Evolutionary conservation across 345 rosid genomes (phyloP).

Genomic region (Cochlearia excelsa): DNA sequence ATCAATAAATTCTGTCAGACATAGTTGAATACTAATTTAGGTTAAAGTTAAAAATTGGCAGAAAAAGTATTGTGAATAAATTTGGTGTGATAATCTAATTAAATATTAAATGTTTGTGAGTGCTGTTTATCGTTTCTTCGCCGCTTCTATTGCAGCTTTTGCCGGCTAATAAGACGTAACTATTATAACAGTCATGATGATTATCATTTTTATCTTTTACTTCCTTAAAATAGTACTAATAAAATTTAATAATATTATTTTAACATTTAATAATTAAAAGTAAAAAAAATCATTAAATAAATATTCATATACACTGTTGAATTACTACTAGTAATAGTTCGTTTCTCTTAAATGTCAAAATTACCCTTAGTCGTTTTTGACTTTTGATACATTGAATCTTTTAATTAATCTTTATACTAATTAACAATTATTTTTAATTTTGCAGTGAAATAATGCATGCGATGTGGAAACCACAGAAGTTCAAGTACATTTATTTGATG

Average conservation of each 20-base stretch:
- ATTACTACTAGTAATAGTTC: too few relatives aligned
- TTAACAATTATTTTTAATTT: background rate
- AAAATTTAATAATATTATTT: too few relatives aligned
- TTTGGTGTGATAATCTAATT: background rate
- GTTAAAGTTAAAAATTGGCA: conserved; percentile 16
- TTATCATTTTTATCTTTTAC: conserved; percentile 11
- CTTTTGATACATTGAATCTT: too few relatives aligned
- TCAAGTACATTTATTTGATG: conserved; percentile 85
- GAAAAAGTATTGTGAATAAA: conserved; percentile 9
- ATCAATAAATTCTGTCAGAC: conserved; percentile 31
- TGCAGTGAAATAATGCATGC: conserved; percentile 98
- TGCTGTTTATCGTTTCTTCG: conserved; percentile 43
- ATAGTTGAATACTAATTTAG: conserved; percentile 26
- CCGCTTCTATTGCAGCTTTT: conserved; percentile 92
- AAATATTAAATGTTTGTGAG: conserved; percentile 25
- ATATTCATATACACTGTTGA: too few relatives aligned
- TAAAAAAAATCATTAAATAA: too few relatives aligned
- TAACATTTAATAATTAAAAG: background rate
- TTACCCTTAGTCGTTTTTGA: too few relatives aligned
- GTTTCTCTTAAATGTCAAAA: too few relatives aligned
- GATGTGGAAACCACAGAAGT: conserved; percentile 99
- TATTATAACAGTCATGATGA: conserved; percentile 32
- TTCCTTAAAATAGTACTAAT: conserved; percentile 20
- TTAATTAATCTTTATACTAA: too few relatives aligned
- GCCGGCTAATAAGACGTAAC: conserved; percentile 60